These are phyloP conservation scores for Bryopsis sp. DNA, from an alignment of 139 green algal genomes.

Conservation along the genomic window DNA sequence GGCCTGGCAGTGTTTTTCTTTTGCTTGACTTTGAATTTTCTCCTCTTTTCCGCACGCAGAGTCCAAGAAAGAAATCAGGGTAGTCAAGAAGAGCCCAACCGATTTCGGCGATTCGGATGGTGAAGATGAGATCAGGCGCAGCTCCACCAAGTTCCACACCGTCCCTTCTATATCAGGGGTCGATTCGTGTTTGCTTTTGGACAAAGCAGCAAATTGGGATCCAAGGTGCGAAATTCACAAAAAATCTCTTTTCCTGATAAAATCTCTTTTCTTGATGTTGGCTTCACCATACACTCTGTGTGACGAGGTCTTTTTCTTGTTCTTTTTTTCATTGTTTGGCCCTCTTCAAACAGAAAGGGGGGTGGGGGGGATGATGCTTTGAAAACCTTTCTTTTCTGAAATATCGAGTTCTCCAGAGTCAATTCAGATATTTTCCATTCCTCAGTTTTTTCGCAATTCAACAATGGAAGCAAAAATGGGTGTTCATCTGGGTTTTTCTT, in stretches of 20 bases:
- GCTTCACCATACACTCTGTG: neutral
- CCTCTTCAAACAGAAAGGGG: neutral
- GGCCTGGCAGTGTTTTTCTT: neutral
- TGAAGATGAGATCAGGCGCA: no score
- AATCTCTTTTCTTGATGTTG: neutral
- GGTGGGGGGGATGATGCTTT: neutral
- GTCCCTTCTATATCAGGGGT: slow-evolving; percentile 8
- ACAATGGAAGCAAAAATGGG: neutral
- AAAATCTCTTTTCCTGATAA: neutral
- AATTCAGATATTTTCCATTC: neutral
- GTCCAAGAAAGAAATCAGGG: no score
- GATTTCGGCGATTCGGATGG: no score
- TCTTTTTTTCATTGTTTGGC: neutral
- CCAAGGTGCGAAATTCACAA: neutral
- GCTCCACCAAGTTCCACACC: slow-evolving; percentile 10
- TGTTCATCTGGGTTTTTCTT: neutral
- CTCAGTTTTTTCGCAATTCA: neutral
- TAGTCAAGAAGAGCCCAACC: no score
- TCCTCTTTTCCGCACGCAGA: neutral
- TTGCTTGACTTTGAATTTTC: neutral
- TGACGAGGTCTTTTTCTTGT: neutral
- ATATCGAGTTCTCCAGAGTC: neutral
- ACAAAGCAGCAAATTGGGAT: neutral
- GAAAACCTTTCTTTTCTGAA: neutral
- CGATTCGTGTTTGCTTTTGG: slow-evolving; percentile 2